These are phyloP conservation scores for Vitis hybrid DNA, from an alignment of 177 flowering plant genomes.

Conservation along the genomic window DNA sequence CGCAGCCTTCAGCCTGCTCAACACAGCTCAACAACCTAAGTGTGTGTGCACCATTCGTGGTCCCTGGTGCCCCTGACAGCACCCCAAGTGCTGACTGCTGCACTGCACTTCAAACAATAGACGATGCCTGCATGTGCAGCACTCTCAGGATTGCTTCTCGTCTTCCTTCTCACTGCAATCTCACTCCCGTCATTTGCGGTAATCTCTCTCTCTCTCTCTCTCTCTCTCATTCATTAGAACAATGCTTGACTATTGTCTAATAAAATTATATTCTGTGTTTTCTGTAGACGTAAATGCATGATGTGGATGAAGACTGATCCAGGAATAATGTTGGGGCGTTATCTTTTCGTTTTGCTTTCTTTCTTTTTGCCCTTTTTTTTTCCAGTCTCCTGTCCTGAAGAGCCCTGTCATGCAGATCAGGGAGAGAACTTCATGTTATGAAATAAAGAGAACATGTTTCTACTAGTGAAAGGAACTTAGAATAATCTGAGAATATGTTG, in stretches of 20 bases:
- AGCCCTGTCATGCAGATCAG: not conserved
- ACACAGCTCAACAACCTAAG: conserved; percentile 37
- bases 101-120: conserved; percentile 39
- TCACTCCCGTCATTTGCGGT: conserved; percentile 50
- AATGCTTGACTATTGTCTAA: not conserved
- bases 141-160: conserved; percentile 50
- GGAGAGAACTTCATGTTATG: not conserved
- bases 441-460: not conserved
- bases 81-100: conserved; percentile 56
- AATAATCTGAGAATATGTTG: too few relatives aligned
- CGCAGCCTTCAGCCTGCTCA: conserved; percentile 30
- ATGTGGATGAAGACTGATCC: not conserved
- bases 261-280: not conserved
- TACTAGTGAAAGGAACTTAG: too few relatives aligned
- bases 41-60: conserved; percentile 55
- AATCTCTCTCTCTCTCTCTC: not conserved
- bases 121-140: conserved; percentile 63
- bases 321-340: not conserved
- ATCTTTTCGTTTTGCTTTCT: not conserved
- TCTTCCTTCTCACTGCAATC: conserved; percentile 56
- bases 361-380: not conserved
- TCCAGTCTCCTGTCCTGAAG: not conserved
- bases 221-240: not conserved
- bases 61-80: conserved; percentile 40
- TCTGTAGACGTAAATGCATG: not conserved